phyloP scores from a whole-genome alignment of 2,329 filamentous ascomycete genomes.

The Venturia effusa region DNA sequence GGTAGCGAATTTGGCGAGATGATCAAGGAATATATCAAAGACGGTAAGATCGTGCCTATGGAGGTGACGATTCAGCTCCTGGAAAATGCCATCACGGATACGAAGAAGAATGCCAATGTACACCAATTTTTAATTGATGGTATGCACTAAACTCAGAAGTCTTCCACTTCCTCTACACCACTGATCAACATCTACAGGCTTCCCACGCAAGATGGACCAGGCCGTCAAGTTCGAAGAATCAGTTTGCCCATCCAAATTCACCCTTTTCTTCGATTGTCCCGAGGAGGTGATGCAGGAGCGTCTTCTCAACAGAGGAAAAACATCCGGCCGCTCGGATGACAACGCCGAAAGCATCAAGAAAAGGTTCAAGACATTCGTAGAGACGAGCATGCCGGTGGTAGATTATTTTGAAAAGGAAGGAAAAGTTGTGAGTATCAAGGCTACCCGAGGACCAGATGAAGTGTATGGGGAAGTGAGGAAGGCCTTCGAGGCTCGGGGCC shows the following conservation, averaged over 20 bases:
- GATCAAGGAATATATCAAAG: conserved; percentile 87
- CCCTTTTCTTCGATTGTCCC: conserved; percentile 89
- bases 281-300: conserved; percentile 80
- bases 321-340: conserved; percentile 81
- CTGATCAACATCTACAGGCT: conserved; percentile 43
- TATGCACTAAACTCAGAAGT: conserved; percentile 15
- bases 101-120: conserved; percentile 47
- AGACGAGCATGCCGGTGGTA: conserved; percentile 97
- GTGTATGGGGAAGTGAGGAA: conserved; percentile 47
- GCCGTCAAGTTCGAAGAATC: conserved; percentile 84
- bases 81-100: conserved; percentile 80
- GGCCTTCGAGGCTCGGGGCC: conserved; percentile 34
- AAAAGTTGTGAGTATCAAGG: conserved; percentile 70
- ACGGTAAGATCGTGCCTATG: conserved; percentile 97
- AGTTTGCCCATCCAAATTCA: conserved; percentile 73
- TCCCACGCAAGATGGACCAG: conserved; percentile 96
- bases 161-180: neutral
- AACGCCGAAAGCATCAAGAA: conserved; percentile 94
- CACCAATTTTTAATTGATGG: conserved; percentile 65
- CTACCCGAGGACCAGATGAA: conserved; percentile 55
- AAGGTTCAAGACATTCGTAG: conserved; percentile 85
- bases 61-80: conserved; percentile 90
- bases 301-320: conserved; percentile 82
- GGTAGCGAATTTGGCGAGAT: conserved; percentile 84
- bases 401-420: conserved; percentile 67